phyloP scores from a whole-genome alignment of 2,329 filamentous ascomycete species.

The Fusarium sublunatum region DNA sequence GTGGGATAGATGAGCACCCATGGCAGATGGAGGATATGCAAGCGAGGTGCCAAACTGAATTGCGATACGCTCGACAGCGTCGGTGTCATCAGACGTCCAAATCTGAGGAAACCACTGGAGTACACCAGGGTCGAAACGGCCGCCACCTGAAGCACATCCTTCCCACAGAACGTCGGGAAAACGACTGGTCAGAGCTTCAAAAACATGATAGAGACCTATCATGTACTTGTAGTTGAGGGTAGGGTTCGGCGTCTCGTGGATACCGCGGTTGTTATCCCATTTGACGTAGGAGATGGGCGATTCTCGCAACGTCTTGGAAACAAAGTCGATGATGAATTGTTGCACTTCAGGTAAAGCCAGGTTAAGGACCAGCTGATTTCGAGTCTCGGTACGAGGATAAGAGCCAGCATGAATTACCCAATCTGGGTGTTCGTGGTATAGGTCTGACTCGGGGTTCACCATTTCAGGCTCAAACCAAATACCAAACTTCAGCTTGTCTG shows the following conservation, averaged over 20 bases:
- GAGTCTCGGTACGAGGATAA: constrained; percentile 65
- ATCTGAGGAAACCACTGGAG: constrained; percentile 74
- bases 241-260: constrained; percentile 68
- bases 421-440: constrained; percentile 71
- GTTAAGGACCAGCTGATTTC: constrained; percentile 72
- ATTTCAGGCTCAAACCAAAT: constrained; percentile 77
- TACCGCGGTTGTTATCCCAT: constrained; percentile 75
- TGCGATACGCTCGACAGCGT: constrained; percentile 68
- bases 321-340: constrained; percentile 67
- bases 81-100: constrained; percentile 75
- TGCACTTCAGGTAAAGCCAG: constrained; percentile 70
- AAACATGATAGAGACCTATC: constrained; percentile 72
- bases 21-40: constrained; percentile 70
- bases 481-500: constrained; percentile 65
- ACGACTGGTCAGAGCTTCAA: constrained; percentile 66
- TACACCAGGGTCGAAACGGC: constrained; percentile 71
- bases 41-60: constrained; percentile 74
- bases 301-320: constrained; percentile 65
- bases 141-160: constrained; percentile 73
- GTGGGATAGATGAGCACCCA: constrained; percentile 73
- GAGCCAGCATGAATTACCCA: constrained; percentile 69
- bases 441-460: constrained; percentile 70
- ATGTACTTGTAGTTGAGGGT: constrained; percentile 69
- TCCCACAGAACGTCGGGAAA: constrained; percentile 74
- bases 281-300: constrained; percentile 71